phyloP scores from a whole-genome alignment of 139 green algal species.

The Monoraphidium neglectum region DNA sequence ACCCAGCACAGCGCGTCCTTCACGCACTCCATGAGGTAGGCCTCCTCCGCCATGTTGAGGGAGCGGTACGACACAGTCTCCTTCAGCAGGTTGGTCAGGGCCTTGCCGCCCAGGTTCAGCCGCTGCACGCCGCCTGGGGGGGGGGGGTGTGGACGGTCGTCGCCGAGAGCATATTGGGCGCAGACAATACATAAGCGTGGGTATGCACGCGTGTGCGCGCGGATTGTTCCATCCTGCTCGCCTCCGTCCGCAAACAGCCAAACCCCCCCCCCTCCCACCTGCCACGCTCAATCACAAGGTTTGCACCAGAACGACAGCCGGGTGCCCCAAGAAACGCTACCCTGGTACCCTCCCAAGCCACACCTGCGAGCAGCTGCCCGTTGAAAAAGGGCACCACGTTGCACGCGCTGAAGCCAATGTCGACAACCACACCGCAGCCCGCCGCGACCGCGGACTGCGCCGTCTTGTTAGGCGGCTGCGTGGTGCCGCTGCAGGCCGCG shows the following conservation, averaged over 20 bases:
- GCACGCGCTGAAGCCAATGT: constrained; percentile 36
- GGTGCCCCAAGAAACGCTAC: too few relatives aligned
- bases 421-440: constrained; percentile 71
- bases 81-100: constrained; percentile 98
- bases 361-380: constrained; percentile 38
- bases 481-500: constrained; percentile 6
- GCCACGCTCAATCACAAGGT: too few relatives aligned
- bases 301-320: too few relatives aligned
- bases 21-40: constrained; percentile 89
- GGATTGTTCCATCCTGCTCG: too few relatives aligned
- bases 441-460: constrained; percentile 14
- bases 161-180: too few relatives aligned
- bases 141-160: neutral
- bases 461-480: neutral
- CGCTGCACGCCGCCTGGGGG: constrained; percentile 60
- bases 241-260: too few relatives aligned
- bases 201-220: too few relatives aligned
- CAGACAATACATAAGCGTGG: too few relatives aligned
- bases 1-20: constrained; percentile 95
- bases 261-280: too few relatives aligned
- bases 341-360: too few relatives aligned
- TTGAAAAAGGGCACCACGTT: constrained; percentile 77
- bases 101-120: constrained; percentile 96
- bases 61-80: constrained; percentile 91
- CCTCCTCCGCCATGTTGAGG: constrained; percentile 97